Evolutionary conservation across 1,284 basidiomycete genomes (phyloP), one percentile per base, ranked within the genome.

Genomic region (Apiotrichum porosum): DNA sequence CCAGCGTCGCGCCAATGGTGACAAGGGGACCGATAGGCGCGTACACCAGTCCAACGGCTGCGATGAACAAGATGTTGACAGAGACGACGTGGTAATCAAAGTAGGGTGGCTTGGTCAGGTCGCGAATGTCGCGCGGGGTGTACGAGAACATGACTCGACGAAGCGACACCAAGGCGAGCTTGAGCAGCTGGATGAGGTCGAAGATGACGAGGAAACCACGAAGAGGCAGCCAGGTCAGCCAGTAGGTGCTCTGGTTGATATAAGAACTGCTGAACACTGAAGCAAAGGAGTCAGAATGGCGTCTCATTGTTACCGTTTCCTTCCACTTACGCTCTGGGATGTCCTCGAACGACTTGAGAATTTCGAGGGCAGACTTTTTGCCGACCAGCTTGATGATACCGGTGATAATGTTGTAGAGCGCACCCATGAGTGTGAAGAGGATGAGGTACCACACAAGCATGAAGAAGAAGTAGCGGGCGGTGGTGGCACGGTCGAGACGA

Each of bases 111-210:
- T 93, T 87, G 6, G 94, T 97, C 84, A 88, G 93, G 62, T 97
- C 92, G 44, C 91, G 81, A 50, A 97, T 90, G 64, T 97, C 92
- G 59, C 95, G 83, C 37, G 93, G 94, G 0, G 95, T 98, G 49
- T 93, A 84, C n/a, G 92, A 90, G 64, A 97, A 88, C 39, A 91
- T 73, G 79, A 79, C 76, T 3, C 87, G 91, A 73, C 88, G 87
- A 73, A 97, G 77, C 30, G 84, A 92, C 18, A 92, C 81, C 76
- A 86, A 82, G 13, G 92, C 65, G 28, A 99, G 79, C 66, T 95
- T 94, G 73, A 97, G 73, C 46, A 97, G 83, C 72, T 99, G 95
- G 6, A 94, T 93, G 35, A 99, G 78, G 69, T 99, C 95, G 65
- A 97, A 97, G 49, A 97, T 76, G 21, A 84, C 84, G 37, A 97